These are phyloP conservation scores for Malania oleifera DNA, from an alignment of 164 flowering plant species.

Conservation along the genomic window DNA sequence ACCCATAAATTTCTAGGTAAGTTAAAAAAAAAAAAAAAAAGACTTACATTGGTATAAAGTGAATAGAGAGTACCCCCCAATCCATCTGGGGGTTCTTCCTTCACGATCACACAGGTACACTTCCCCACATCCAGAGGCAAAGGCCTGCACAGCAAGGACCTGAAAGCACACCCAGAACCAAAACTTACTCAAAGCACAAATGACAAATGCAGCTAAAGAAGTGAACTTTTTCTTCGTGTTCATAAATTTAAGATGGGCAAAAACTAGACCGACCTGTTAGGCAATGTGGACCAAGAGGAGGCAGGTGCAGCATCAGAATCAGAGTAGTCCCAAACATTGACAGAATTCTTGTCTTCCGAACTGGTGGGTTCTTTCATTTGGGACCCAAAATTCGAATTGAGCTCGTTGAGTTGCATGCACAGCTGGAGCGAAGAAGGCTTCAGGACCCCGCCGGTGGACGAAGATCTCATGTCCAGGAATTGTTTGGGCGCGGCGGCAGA, in stretches of 20 bases:
- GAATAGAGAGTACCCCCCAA: slow-evolving; percentile 62
- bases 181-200: neutral
- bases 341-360: slow-evolving; percentile 37
- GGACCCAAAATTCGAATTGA: slow-evolving; percentile 43
- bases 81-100: slow-evolving; percentile 55
- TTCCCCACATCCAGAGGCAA: slow-evolving; percentile 86
- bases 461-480: slow-evolving; percentile 12
- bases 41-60: slow-evolving; percentile 75
- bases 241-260: neutral
- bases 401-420: slow-evolving; percentile 61
- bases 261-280: slow-evolving; percentile 53
- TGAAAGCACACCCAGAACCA: slow-evolving; percentile 25
- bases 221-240: neutral
- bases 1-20: neutral
- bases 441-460: slow-evolving; percentile 22
- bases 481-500: slow-evolving; percentile 7
- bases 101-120: slow-evolving; percentile 83
- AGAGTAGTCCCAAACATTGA: slow-evolving; percentile 74
- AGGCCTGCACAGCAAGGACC: slow-evolving; percentile 81
- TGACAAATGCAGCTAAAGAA: neutral
- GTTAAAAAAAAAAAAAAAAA: neutral
- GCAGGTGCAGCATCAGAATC: slow-evolving; percentile 96
- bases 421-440: slow-evolving; percentile 73
- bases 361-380: slow-evolving; percentile 37
- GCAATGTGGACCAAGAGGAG: slow-evolving; percentile 89